phyloP scores from a whole-genome alignment of 371 early-diverging fungal species.

The Apophysomyces sp. region DNA sequence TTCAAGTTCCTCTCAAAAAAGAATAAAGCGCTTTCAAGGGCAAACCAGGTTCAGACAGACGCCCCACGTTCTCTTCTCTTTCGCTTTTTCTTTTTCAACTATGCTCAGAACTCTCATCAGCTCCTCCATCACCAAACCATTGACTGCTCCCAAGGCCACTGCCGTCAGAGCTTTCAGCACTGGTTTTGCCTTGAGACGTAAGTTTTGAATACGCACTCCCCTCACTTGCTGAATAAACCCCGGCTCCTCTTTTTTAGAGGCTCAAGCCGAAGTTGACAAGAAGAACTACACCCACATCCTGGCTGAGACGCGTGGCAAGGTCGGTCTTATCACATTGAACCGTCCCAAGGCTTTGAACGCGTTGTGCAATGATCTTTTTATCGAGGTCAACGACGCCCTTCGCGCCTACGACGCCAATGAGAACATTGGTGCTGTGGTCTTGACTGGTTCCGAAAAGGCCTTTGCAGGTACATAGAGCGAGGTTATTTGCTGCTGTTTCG shows the following conservation, averaged over 20 bases:
- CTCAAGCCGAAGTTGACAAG: slow-evolving; percentile 28
- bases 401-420: slow-evolving; percentile 75
- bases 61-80: slow-evolving; percentile 1
- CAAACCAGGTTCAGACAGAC: background rate
- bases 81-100: slow-evolving; percentile 6
- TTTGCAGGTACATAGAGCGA: slow-evolving; percentile 81
- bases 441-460: slow-evolving; percentile 95
- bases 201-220: slow-evolving; percentile 3
- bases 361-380: slow-evolving; percentile 88
- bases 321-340: slow-evolving; percentile 88
- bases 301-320: slow-evolving; percentile 80
- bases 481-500: background rate
- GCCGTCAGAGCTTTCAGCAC: slow-evolving; percentile 35
- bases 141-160: slow-evolving; percentile 30
- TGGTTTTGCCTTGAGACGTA: slow-evolving; percentile 34
- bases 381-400: slow-evolving; percentile 91
- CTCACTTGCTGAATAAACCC: background rate
- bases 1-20: background rate
- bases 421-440: slow-evolving; percentile 87
- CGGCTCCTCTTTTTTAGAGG: slow-evolving; percentile 31
- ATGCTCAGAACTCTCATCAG: slow-evolving; percentile 45
- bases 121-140: slow-evolving; percentile 39
- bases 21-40: background rate
- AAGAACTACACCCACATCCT: slow-evolving; percentile 66
- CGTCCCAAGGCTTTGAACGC: slow-evolving; percentile 97